Percentiles rank a stretch among this genome's conserved stretches.
Conservation (phyloP, 148 eudicot genomes). For the Chenopodium suecicum region DNA sequence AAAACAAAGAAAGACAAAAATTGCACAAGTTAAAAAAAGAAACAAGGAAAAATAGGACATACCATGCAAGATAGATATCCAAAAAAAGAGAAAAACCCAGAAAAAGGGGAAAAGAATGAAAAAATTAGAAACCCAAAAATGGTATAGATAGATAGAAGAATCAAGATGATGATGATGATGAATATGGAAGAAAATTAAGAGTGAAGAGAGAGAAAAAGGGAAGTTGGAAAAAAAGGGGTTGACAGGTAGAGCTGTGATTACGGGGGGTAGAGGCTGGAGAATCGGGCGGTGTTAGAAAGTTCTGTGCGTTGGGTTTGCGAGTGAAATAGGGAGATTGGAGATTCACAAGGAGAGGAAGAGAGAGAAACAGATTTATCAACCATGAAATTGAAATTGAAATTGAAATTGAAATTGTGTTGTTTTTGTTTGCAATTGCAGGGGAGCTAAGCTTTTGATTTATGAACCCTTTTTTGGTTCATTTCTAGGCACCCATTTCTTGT, state of each 20-base stretch:
- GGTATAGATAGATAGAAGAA: constrained; percentile 7
- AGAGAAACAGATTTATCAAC: too few relatives aligned
- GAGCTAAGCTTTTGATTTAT: too few relatives aligned
- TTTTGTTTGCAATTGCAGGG: too few relatives aligned
- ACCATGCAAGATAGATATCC: constrained; percentile 22
- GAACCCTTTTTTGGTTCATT: too few relatives aligned
- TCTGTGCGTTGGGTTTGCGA: constrained; percentile 15
- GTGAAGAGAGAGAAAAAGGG: not conserved
- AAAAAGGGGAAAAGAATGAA: constrained; percentile 15
- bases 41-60: constrained; percentile 1
- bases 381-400: too few relatives aligned
- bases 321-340: not conserved
- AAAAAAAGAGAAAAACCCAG: constrained; percentile 35
- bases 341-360: not conserved
- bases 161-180: not conserved
- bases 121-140: constrained; percentile 27
- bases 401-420: too few relatives aligned
- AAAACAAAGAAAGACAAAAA: not conserved
- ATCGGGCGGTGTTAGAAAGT: constrained; percentile 49
- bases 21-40: not conserved
- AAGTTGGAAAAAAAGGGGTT: constrained; percentile 12
- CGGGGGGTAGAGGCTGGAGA: constrained; percentile 45
- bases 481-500: too few relatives aligned
- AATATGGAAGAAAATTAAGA: not conserved
- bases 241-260: constrained; percentile 57